Conservation (phyloP, 768 basidiomycete genomes). For the Mycena alexandri region DNA sequence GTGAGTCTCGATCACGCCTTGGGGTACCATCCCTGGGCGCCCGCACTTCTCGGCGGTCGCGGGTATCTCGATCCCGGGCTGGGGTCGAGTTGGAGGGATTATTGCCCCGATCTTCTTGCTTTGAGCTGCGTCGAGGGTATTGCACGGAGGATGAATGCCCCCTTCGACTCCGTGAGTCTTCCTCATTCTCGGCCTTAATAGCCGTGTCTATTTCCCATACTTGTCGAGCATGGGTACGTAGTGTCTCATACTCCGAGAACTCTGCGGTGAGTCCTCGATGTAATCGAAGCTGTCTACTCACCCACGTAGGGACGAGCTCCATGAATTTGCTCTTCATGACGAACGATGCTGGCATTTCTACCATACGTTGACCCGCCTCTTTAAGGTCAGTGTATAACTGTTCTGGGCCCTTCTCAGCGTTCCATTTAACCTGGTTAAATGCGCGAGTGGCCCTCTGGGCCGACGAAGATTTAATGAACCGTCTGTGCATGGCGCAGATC, state of each 20-base stretch:
- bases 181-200: not conserved
- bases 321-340: not conserved
- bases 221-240: slow-evolving; percentile 14
- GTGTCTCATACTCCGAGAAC: not conserved
- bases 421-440: slow-evolving; percentile 3
- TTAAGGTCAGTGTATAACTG: too few relatives aligned
- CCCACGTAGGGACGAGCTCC: not conserved
- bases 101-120: too few relatives aligned
- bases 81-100: too few relatives aligned
- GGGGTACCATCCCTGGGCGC: too few relatives aligned
- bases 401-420: not conserved
- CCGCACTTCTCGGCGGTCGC: too few relatives aligned
- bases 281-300: not conserved
- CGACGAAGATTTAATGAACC: too few relatives aligned
- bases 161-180: not conserved
- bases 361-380: not conserved
- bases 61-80: too few relatives aligned
- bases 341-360: not conserved
- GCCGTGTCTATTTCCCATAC: not conserved
- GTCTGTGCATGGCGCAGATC: slow-evolving; percentile 1
- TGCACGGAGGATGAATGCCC: too few relatives aligned
- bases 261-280: slow-evolving; percentile 5
- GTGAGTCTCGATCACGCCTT: too few relatives aligned
- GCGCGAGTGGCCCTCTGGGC: slow-evolving; percentile 14
- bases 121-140: too few relatives aligned